Evolutionary conservation across 1,284 basidiomycete species (phyloP).

Genomic region (Tilletia horrida): DNA sequence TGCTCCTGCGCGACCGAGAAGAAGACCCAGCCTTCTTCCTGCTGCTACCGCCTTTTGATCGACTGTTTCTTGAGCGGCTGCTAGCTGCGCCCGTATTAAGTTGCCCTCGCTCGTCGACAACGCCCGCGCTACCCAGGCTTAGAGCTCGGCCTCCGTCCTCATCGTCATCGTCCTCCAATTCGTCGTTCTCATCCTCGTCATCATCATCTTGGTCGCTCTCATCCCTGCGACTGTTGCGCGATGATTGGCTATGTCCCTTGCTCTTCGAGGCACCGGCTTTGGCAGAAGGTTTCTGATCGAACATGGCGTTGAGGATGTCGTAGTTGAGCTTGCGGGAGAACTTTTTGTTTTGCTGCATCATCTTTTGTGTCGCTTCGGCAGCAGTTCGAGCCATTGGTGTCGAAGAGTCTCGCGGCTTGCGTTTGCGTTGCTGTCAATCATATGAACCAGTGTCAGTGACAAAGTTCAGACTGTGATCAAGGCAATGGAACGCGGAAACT

Average conservation of each 20-base stretch:
- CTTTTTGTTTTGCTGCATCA: slow-evolving; percentile 49
- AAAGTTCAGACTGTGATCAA: too few species aligned
- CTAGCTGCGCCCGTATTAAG: background rate
- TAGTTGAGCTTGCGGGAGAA: slow-evolving; percentile 54
- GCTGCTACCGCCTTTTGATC: too few species aligned
- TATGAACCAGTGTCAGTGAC: background rate
- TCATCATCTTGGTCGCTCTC: background rate
- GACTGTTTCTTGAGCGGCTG: too few species aligned
- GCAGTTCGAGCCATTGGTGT: slow-evolving; percentile 28
- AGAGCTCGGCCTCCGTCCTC: background rate
- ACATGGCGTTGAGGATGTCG: slow-evolving; percentile 48
- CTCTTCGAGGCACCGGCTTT: background rate
- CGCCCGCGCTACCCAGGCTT: too few species aligned
- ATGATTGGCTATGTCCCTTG: background rate
- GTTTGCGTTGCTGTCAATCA: background rate
- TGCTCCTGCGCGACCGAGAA: slow-evolving; percentile 7
- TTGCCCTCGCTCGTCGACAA: background rate
- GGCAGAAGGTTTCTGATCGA: slow-evolving; percentile 22
- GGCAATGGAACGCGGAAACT: background rate
- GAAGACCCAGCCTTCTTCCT: too few species aligned
- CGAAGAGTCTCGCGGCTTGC: slow-evolving; percentile 18
- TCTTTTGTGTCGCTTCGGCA: slow-evolving; percentile 50
- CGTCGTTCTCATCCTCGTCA: background rate
- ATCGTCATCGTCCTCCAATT: background rate
- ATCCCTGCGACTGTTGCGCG: background rate